phyloP scores from a whole-genome alignment of 2,329 filamentous ascomycete genomes.

The Pseudonectria foliicola region DNA sequence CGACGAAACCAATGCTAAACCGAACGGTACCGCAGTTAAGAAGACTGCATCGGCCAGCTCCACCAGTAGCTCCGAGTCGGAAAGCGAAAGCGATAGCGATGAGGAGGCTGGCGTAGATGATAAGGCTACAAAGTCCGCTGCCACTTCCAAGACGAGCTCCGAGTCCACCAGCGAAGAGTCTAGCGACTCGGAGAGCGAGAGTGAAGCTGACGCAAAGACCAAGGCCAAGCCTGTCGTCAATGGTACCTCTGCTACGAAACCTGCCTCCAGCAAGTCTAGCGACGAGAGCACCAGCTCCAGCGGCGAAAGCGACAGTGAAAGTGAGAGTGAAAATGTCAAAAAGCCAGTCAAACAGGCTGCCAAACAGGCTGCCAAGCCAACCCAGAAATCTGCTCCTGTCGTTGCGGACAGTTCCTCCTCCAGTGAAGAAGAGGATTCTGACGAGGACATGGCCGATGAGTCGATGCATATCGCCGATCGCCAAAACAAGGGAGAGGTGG shows the following conservation, averaged over 20 bases:
- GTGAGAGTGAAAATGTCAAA: conserved; percentile 8
- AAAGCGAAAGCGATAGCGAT: conserved; percentile 25
- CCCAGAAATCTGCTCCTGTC: conserved; percentile 8
- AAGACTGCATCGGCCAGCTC: conserved; percentile 15
- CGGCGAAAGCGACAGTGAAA: conserved; percentile 12
- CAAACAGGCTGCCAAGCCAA: conserved; percentile 6
- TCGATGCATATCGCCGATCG: conserved; percentile 33
- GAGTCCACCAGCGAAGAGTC: conserved; percentile 18
- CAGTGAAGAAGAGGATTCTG: conserved; percentile 21
- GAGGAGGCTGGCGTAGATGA: conserved; percentile 11
- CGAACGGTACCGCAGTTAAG: conserved; percentile 11
- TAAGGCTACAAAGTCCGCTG: conserved; percentile 10
- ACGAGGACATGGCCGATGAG: conserved; percentile 30
- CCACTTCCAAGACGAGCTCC: conserved; percentile 11
- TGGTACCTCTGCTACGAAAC: conserved; percentile 8
- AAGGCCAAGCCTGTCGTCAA: conserved; percentile 12
- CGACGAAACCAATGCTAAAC: conserved; percentile 14
- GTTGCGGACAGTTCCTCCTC: conserved; percentile 12
- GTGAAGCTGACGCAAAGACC: conserved; percentile 10
- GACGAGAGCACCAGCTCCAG: conserved; percentile 4
- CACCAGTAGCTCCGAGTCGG: conserved; percentile 18
- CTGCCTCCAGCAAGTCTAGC: conserved; percentile 16
- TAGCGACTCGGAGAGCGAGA: conserved; percentile 22
- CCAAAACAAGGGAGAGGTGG: conserved; percentile 25
- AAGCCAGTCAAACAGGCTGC: too few species aligned